Conservation (phyloP, 2,329 filamentous ascomycete genomes). For the Verticillium longisporum region DNA sequence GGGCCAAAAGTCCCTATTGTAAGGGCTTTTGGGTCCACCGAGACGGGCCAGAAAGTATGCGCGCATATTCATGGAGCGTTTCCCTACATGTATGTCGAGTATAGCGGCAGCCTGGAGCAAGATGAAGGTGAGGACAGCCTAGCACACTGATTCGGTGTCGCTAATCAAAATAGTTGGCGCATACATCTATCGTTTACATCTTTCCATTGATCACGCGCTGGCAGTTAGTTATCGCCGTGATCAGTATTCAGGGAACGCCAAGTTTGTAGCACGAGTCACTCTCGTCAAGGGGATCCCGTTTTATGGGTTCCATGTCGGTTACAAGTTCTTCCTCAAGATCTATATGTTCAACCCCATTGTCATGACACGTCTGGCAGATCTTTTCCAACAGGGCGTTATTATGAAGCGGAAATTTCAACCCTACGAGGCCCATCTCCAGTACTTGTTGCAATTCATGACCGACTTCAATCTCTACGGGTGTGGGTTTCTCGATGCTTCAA, state of each 20-base stretch:
- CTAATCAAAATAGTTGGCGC: conserved; percentile 50
- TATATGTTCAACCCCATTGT: conserved; percentile 85
- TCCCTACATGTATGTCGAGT: conserved; percentile 91
- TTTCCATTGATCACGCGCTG: conserved; percentile 86
- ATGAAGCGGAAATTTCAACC: conserved; percentile 82
- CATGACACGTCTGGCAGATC: conserved; percentile 80
- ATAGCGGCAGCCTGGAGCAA: conserved; percentile 59
- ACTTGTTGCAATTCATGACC: conserved; percentile 92
- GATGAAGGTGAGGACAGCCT: conserved; percentile 55
- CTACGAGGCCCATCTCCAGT: conserved; percentile 90
- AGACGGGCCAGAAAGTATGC: conserved; percentile 93
- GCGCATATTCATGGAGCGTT: conserved; percentile 94
- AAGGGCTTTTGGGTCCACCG: conserved; percentile 84
- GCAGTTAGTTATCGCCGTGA: conserved; percentile 79
- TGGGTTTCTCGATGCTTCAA: conserved; percentile 69
- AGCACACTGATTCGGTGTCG: not conserved
- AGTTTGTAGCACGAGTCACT: conserved; percentile 83
- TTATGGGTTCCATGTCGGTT: conserved; percentile 92
- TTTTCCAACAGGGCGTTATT: conserved; percentile 81
- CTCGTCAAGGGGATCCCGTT: conserved; percentile 91
- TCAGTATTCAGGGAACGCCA: conserved; percentile 56
- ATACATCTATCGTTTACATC: conserved; percentile 71
- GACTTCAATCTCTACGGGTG: conserved; percentile 98
- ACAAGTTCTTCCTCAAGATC: conserved; percentile 85
- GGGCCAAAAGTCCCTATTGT: conserved; percentile 77